phyloP scores from a whole-genome alignment of 495 filamentous ascomycete species.

The Daldinia concentrica region DNA sequence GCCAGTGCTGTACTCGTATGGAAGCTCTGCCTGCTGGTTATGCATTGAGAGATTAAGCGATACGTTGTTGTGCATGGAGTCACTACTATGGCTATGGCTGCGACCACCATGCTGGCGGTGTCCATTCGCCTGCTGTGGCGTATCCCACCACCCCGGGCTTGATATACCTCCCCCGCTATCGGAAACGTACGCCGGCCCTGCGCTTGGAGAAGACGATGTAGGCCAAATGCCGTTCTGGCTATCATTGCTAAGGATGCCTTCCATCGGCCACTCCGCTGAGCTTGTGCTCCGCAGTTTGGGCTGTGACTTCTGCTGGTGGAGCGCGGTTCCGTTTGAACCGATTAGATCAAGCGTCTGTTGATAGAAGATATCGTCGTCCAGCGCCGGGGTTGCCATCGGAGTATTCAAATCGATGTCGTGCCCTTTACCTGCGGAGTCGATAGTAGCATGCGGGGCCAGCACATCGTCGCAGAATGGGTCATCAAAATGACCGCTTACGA shows the following conservation, averaged over 20 bases:
- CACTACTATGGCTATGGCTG: slow-evolving; percentile 18
- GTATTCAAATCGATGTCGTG: slow-evolving; percentile 37
- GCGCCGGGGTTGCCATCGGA: slow-evolving; percentile 45
- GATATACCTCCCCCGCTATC: slow-evolving; percentile 12
- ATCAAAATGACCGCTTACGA: slow-evolving; percentile 49
- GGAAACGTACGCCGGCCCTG: slow-evolving; percentile 9
- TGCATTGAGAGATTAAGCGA: slow-evolving; percentile 37
- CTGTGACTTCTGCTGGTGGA: slow-evolving; percentile 17
- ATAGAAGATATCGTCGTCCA: slow-evolving; percentile 39
- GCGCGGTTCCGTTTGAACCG: slow-evolving; percentile 15
- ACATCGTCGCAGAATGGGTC: slow-evolving; percentile 50
- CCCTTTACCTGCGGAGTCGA: slow-evolving; percentile 16
- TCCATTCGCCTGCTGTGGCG: slow-evolving; percentile 19
- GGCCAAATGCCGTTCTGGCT: slow-evolving; percentile 33
- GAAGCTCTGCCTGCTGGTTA: slow-evolving; percentile 33
- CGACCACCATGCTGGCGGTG: slow-evolving; percentile 16
- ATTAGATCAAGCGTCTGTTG: slow-evolving; percentile 20
- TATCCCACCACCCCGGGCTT: slow-evolving; percentile 47
- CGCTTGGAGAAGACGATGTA: slow-evolving; percentile 18
- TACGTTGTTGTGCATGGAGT: slow-evolving; percentile 17
- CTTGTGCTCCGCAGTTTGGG: slow-evolving; percentile 38
- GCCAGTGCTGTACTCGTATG: slow-evolving; percentile 44
- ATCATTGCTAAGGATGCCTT: slow-evolving; percentile 36
- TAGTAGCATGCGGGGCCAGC: slow-evolving; percentile 28
- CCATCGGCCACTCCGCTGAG: slow-evolving; percentile 47